These are phyloP conservation scores for Cytospora piceae DNA, from an alignment of 2,329 filamentous ascomycete species.

Conservation along the genomic window DNA sequence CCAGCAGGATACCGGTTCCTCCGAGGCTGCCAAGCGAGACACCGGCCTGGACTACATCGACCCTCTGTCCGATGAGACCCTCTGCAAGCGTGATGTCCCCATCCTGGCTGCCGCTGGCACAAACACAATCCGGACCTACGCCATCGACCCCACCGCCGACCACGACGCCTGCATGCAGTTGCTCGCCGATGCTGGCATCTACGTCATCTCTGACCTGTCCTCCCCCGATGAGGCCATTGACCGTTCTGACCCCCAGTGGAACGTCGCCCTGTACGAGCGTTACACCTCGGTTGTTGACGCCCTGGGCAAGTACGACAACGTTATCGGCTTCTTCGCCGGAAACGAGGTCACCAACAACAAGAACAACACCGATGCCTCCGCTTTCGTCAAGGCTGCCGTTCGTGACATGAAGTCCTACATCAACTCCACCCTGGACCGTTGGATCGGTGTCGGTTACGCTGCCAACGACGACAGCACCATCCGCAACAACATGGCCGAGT, in stretches of 20 bases:
- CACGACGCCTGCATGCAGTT: conserved; percentile 85
- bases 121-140: conserved; percentile 95
- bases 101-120: conserved; percentile 77
- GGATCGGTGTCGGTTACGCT: conserved; percentile 89
- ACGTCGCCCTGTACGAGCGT: conserved; percentile 73
- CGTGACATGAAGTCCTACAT: conserved; percentile 97
- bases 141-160: conserved; percentile 77
- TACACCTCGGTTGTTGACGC: conserved; percentile 85
- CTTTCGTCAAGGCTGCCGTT: conserved; percentile 96
- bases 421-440: conserved; percentile 75
- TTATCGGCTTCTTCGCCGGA: conserved; percentile 96
- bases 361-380: conserved; percentile 87
- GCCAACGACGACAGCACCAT: conserved; percentile 90
- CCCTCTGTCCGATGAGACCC: conserved; percentile 72
- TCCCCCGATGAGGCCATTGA: conserved; percentile 84
- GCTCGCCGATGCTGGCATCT: conserved; percentile 85
- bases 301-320: conserved; percentile 82
- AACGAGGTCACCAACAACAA: conserved; percentile 93
- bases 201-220: conserved; percentile 88
- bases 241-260: conserved; percentile 78
- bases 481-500: conserved; percentile 79
- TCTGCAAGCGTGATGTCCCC: conserved; percentile 85
- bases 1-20: conserved; percentile 71
- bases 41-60: conserved; percentile 69
- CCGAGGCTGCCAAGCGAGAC: conserved; percentile 49